phyloP scores from a whole-genome alignment of 1,284 basidiomycete species.

The Leccinum solheimii region DNA sequence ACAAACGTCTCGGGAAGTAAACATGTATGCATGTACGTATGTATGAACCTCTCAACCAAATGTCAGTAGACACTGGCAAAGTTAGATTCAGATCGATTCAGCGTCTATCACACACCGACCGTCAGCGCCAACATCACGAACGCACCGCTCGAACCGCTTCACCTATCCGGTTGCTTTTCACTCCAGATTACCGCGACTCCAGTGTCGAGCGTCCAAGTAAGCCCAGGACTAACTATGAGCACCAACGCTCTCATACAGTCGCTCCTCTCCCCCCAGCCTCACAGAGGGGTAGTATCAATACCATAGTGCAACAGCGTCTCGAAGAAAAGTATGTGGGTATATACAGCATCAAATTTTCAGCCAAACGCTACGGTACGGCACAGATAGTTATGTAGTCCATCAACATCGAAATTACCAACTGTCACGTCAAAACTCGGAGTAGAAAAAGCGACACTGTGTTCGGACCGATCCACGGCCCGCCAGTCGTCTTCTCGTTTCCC shows the following conservation, averaged over 20 bases:
- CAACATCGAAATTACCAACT: not conserved
- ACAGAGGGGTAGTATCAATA: not conserved
- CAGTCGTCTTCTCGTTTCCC: not conserved
- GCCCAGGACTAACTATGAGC: not conserved
- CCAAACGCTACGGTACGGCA: not conserved
- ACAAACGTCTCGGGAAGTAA: too few relatives aligned
- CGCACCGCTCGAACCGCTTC: too few relatives aligned
- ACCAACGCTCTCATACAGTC: not conserved
- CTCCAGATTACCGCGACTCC: too few relatives aligned
- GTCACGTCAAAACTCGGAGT: not conserved
- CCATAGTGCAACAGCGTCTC: not conserved
- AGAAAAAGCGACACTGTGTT: not conserved
- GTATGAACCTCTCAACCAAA: too few relatives aligned
- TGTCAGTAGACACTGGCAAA: too few relatives aligned
- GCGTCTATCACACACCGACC: too few relatives aligned
- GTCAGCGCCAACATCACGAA: too few relatives aligned
- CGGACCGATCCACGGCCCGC: not conserved
- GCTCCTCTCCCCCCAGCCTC: not conserved
- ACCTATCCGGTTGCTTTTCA: too few relatives aligned
- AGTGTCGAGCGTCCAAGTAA: too few relatives aligned
- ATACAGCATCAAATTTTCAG: not conserved
- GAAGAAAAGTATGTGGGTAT: not conserved
- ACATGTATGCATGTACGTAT: too few relatives aligned
- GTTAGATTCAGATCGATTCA: too few relatives aligned
- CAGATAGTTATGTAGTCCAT: not conserved